Base-by-base conservation (phyloP, 495 filamentous ascomycete species). In the Neurospora sp. region DNA sequence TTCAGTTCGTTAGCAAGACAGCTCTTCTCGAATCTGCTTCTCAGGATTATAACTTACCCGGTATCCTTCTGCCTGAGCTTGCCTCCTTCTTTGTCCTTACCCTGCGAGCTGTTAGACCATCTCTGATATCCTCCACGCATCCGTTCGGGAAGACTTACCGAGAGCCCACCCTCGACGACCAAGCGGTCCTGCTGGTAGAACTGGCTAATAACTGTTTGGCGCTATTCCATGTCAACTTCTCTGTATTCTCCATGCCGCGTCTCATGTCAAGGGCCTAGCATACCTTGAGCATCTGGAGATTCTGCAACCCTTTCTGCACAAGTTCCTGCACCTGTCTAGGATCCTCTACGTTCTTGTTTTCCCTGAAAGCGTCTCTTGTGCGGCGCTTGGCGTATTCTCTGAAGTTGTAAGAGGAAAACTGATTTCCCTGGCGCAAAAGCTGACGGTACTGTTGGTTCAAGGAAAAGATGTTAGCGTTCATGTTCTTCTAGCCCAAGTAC, bases 361-460 rank as follows among this genome's bases (percentile, higher is more conserved):
- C 94, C 72, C 92, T 88, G 81, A 99, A 99, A 11, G 92, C 89
- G 85, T 97, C 96, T 78, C 85, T 85, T 77, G 96, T 95, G 79
- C 96, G 88, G 73, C 96, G 90, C 80, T 89, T 92, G 38, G 96
- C 94, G 83, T 98, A 99, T 77, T 98, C 95, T 80, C 96, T 89
- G 87, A 97, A 99, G 82, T 98, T 98, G 87, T 97, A 99, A 74
- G 90, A 87, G 71, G 94, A 89, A 82, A 98, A 99, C 76, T 96
- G 92, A 70, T 89, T 87, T 21, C 93, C 90, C 82, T 94, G 92
- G 39, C 96, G 93, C 76, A 97, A 86, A 74, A 99, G 87, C 74
- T 94, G 94, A 69, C 96, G 95, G 84, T 96, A 98, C 94, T 98
- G 77, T 40, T 9, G 39, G 17, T 10, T 28, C 28, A 13, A 71